A percentile compares a stretch with the other conserved stretches of the same genome.
phyloP scores from a whole-genome alignment of 257 asterid species.

The Solanum microdontum region DNA sequence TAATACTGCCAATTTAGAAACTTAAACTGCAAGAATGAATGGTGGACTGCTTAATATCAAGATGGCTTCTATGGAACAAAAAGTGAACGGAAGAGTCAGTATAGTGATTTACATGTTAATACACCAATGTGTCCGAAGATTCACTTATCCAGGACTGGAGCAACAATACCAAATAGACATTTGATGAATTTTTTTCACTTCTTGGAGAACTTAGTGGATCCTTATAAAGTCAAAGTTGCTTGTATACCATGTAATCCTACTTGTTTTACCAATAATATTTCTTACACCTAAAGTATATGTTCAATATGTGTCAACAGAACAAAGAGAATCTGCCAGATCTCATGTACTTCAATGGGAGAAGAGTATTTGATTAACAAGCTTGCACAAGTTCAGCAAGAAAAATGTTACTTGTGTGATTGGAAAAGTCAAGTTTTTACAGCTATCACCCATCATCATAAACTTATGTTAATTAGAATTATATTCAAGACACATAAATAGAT shows the following conservation, averaged over 20 bases:
- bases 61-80: neutral
- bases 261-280: neutral
- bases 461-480: neutral
- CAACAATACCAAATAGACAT: neutral
- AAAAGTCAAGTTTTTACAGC: neutral
- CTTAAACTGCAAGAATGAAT: neutral
- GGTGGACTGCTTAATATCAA: neutral
- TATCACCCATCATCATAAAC: neutral
- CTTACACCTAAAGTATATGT: neutral
- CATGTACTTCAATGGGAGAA: neutral
- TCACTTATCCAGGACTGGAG: neutral
- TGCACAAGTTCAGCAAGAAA: neutral
- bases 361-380: neutral
- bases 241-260: neutral
- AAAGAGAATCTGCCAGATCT: neutral
- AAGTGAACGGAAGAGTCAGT: neutral
- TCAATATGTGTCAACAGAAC: neutral
- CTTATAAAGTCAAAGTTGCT: neutral
- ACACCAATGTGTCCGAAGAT: neutral
- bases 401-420: neutral
- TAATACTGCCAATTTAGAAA: neutral
- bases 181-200: neutral
- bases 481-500: neutral
- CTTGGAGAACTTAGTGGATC: neutral
- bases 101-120: neutral